Conservation (phyloP, 2,329 filamentous ascomycete species). For the Rhinocladiella similis region DNA sequence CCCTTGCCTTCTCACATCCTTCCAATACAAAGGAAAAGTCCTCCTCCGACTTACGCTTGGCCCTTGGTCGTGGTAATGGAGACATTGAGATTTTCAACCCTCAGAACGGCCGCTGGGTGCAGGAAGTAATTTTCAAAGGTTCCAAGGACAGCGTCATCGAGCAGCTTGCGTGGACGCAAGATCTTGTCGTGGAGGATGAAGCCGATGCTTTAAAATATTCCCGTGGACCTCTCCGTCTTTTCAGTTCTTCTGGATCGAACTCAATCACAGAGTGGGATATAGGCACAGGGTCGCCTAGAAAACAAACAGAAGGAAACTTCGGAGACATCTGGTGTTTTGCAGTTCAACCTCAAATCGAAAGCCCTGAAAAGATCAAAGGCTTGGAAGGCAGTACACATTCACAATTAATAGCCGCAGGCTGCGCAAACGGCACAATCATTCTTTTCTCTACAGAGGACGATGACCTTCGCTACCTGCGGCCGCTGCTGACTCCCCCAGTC, state of each 20-base stretch:
- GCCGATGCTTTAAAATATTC: conserved; percentile 58
- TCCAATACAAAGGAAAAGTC: conserved; percentile 52
- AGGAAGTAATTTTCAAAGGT: conserved; percentile 82
- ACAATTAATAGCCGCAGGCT: conserved; percentile 79
- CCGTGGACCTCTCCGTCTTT: conserved; percentile 76
- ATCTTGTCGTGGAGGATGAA: conserved; percentile 68
- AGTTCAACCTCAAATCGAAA: conserved; percentile 68
- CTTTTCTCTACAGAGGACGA: conserved; percentile 83
- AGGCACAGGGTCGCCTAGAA: conserved; percentile 71
- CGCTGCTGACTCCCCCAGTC: conserved; percentile 72
- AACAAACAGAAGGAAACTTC: conserved; percentile 86
- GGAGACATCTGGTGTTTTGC: conserved; percentile 97
- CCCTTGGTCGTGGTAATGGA: conserved; percentile 88
- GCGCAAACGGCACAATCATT: conserved; percentile 85
- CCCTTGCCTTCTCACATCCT: conserved; percentile 87
- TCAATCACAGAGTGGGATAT: conserved; percentile 96
- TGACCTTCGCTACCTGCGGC: conserved; percentile 75
- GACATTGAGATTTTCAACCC: conserved; percentile 99
- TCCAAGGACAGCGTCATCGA: conserved; percentile 86
- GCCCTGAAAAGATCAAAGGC: conserved; percentile 34
- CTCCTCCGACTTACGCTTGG: conserved; percentile 67
- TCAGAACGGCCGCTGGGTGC: conserved; percentile 74
- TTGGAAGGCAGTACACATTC: conserved; percentile 42
- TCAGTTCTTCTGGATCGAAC: conserved; percentile 93
- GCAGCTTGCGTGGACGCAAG: conserved; percentile 86